These are phyloP conservation scores for Daedaleopsis sinensis DNA, from an alignment of 768 basidiomycete species.

Conservation along the genomic window DNA sequence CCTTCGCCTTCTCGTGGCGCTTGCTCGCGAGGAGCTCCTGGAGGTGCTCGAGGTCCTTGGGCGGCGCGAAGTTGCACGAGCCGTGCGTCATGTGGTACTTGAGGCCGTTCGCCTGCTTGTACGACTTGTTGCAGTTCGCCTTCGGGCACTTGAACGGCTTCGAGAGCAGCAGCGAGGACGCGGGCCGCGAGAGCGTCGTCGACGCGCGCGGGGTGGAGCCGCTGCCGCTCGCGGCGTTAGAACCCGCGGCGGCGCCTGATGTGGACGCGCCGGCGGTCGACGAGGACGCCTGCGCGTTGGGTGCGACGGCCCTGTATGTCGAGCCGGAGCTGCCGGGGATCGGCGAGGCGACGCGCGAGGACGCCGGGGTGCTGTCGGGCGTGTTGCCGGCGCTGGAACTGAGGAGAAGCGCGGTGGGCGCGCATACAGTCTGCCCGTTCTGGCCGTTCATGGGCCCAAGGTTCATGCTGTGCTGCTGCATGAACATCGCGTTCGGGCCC, in stretches of 20 bases:
- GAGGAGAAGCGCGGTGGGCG: conserved; percentile 69
- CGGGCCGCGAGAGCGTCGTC: conserved; percentile 51
- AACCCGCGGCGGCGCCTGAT: conserved; percentile 23
- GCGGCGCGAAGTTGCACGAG: conserved; percentile 90
- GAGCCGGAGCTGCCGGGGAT: conserved; percentile 25
- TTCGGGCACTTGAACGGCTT: conserved; percentile 95
- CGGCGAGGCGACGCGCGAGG: conserved; percentile 46
- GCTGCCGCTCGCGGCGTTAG: conserved; percentile 9
- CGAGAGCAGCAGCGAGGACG: conserved; percentile 65
- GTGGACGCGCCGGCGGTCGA: conserved; percentile 24
- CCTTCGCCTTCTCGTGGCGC: conserved; percentile 39
- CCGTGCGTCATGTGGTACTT: conserved; percentile 96
- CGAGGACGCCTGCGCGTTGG: conserved; percentile 31
- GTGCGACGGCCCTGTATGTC: conserved; percentile 24
- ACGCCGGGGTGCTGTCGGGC: conserved; percentile 50
- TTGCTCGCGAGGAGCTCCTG: conserved; percentile 65
- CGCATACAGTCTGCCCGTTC: conserved; percentile 44
- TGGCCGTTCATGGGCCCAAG: conserved; percentile 29
- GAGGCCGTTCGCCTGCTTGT: conserved; percentile 94
- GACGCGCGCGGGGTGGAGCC: conserved; percentile 39
- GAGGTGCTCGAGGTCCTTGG: conserved; percentile 80
- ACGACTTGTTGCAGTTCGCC: conserved; percentile 92
- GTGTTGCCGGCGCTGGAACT: conserved; percentile 46
- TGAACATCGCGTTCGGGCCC: conserved; percentile 19
- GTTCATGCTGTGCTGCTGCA: conserved; percentile 48